A percentile compares a stretch with the other conserved stretches of the same genome.
Conservation (phyloP, 768 basidiomycete species). For the Psilocybe cubensis region DNA sequence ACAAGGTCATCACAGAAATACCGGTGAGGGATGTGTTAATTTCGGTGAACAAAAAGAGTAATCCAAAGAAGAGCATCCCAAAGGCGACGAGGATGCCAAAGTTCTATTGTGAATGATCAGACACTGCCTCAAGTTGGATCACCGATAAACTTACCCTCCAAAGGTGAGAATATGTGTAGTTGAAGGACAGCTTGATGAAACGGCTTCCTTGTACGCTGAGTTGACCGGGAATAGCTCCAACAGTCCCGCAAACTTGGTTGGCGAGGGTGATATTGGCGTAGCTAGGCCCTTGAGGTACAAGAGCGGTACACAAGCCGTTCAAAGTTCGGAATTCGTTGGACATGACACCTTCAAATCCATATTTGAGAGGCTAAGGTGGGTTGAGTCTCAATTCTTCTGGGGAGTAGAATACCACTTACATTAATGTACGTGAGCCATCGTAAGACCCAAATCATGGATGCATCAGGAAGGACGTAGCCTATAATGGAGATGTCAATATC, state of each 20-base stretch:
- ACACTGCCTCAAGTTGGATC: not conserved
- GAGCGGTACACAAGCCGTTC: conserved; percentile 55
- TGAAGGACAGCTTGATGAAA: conserved; percentile 53
- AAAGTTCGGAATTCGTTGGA: conserved; percentile 81
- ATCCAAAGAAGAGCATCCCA: conserved; percentile 55
- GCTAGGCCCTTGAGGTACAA: conserved; percentile 65
- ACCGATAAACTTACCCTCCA: conserved; percentile 41
- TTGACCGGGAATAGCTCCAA: conserved; percentile 65
- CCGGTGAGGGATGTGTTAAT: conserved; percentile 41
- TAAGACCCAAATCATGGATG: conserved; percentile 67
- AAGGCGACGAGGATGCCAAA: conserved; percentile 73
- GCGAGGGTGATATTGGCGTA: conserved; percentile 55
- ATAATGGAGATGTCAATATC: not conserved
- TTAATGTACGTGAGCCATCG: conserved; percentile 69
- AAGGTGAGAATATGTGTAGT: conserved; percentile 38
- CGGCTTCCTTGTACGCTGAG: conserved; percentile 58
- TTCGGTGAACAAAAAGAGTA: conserved; percentile 64
- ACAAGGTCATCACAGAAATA: conserved; percentile 51
- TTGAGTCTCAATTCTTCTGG: not conserved
- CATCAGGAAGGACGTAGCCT: conserved; percentile 50
- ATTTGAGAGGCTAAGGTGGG: conserved; percentile 32
- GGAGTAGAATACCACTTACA: conserved; percentile 33
- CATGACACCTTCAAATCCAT: conserved; percentile 74
- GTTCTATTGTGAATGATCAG: conserved; percentile 40
- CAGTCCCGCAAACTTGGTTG: conserved; percentile 78